Base-by-base conservation (phyloP, 2,329 filamentous ascomycete genomes). In the Ophiostoma himal-ulmi region DNA sequence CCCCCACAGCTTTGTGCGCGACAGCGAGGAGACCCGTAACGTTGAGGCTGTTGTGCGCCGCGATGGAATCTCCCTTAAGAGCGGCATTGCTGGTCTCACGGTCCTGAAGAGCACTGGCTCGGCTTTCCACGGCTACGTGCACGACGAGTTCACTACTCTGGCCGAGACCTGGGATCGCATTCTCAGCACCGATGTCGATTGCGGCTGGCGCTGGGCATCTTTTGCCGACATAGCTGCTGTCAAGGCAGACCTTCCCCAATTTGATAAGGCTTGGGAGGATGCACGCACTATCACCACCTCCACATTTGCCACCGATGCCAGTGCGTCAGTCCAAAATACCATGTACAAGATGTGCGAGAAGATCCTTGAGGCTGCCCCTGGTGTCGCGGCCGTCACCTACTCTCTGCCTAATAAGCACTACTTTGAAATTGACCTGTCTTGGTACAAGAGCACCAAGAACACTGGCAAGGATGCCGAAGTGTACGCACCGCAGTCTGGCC, bases 281-380 rank as follows among this genome's bases (percentile, higher is more conserved):
- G 93, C 93, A n/a, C 86, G 93, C 72, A 83, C 84, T 69, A 95
- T 96, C 78, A 97, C 94, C n/a, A 85, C 97, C 79, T 91, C 91
- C 82, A 91, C 89, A 0, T 99, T 99, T 77, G 94, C 95, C 60
- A 87, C 90, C 77, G 94, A 99, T 77, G 85, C 93, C 78, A 96
- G 92, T 76, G 92, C 95, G 66, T 96, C 92, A 76, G 95, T 99
- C 34, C 95, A 99, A 82, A 90, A 89, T 76, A 98, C 94, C 72
- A 98, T 99, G 95, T 99, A 97, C 84, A 96, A 97, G 84, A 99
- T 99, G 94, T 89, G 87, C 76, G 91, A 94, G 79, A 84, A 90
- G 79, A 97, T 99, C 75, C 84, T 99, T 69, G 90, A 86, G 10
- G 87, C 84, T 30, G 91, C 89, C 34, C 90, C 93, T 17, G 83